phyloP scores from a whole-genome alignment of 148 eudicot genomes.

The Amaranthus cruentus region DNA sequence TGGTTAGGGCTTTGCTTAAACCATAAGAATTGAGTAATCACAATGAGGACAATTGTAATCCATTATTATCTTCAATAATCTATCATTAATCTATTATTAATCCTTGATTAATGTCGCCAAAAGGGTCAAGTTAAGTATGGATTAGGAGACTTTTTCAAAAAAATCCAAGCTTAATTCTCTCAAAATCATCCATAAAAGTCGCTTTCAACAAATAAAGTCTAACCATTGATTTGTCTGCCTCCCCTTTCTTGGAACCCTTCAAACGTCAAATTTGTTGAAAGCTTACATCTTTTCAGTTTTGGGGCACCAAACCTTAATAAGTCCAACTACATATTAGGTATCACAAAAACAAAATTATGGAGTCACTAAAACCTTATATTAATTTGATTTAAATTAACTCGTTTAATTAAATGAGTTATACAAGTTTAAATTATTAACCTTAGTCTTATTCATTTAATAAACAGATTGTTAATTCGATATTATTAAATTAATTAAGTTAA shows the following conservation, averaged over 20 bases:
- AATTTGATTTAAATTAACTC: too few relatives aligned
- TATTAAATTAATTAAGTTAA: too few relatives aligned
- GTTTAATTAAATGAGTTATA: too few relatives aligned
- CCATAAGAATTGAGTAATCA: background rate
- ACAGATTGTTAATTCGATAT: too few relatives aligned
- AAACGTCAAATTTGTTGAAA: slow-evolving; percentile 15
- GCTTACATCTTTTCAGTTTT: background rate
- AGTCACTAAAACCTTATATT: background rate
- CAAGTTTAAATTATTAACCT: too few relatives aligned
- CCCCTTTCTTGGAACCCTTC: slow-evolving; percentile 19
- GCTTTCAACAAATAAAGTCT: slow-evolving; percentile 11
- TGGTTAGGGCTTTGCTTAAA: background rate
- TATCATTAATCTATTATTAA: background rate
- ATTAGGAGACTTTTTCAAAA: background rate
- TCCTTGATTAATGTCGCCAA: background rate
- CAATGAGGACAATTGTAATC: too few relatives aligned
- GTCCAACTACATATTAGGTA: background rate
- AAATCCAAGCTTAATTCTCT: slow-evolving; percentile 2
- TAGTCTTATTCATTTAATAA: too few relatives aligned
- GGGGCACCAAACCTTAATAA: background rate
- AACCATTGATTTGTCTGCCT: background rate
- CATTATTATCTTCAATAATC: too few relatives aligned
- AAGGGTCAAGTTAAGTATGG: slow-evolving; percentile 4
- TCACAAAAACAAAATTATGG: background rate
- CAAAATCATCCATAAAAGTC: background rate